Evolutionary conservation across 2,329 filamentous ascomycete genomes (phyloP).

Genomic region (Hypoxylon sp.): DNA sequence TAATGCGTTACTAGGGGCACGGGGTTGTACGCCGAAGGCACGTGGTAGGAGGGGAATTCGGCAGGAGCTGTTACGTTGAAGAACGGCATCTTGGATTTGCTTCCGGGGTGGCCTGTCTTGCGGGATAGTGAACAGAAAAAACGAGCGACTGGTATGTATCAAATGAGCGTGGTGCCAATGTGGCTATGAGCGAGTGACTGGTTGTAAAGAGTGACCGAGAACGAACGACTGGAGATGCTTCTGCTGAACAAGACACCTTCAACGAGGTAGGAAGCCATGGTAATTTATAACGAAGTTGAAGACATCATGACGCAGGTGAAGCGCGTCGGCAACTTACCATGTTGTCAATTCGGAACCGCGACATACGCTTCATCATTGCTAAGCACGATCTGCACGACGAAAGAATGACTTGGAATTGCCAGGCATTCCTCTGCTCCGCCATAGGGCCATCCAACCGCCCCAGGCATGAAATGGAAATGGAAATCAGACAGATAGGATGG

Average conservation of each 20-base stretch:
- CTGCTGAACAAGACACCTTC: conserved; percentile 16
- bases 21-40: conserved; percentile 47
- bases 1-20: conserved; percentile 24
- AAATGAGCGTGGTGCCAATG: conserved; percentile 49
- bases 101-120: neutral
- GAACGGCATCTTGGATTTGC: conserved; percentile 47
- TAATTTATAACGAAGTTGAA: conserved; percentile 52
- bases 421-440: conserved; percentile 49
- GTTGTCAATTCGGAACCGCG: conserved; percentile 18
- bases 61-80: conserved; percentile 52
- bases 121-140: neutral
- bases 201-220: conserved; percentile 36
- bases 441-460: neutral
- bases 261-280: conserved; percentile 25
- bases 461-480: neutral
- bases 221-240: conserved; percentile 43
- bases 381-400: conserved; percentile 1
- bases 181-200: conserved; percentile 51
- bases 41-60: conserved; percentile 52
- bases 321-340: conserved; percentile 40
- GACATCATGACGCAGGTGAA: conserved; percentile 49
- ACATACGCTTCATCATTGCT: conserved; percentile 19
- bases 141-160: conserved; percentile 1
- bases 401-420: conserved; percentile 52
- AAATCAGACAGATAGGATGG: neutral